A percentile compares a stretch with the other conserved stretches of the same genome.
phyloP scores from a whole-genome alignment of 2,329 filamentous ascomycete species.

The Colletotrichum chrysophilum region DNA sequence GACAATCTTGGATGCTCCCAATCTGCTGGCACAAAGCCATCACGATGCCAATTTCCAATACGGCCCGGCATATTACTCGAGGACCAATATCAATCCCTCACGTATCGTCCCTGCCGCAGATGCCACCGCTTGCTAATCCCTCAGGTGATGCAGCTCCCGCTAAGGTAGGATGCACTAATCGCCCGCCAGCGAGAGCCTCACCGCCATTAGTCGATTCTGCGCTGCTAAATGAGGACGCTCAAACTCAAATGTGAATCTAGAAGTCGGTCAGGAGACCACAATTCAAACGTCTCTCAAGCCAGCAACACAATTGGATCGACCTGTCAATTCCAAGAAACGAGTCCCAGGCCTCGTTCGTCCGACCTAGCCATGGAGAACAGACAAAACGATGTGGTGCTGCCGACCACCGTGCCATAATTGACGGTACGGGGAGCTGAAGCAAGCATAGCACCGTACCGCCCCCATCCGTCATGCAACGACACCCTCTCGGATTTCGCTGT shows the following conservation, averaged over 20 bases:
- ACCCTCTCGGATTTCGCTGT: neutral
- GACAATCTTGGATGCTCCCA: neutral
- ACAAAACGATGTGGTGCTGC: neutral
- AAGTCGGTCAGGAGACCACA: slow-evolving; percentile 10
- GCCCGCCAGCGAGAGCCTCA: slow-evolving; percentile 15
- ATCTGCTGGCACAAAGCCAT: neutral
- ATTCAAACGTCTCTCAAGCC: neutral
- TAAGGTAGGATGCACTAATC: slow-evolving; percentile 10
- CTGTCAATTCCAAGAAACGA: neutral
- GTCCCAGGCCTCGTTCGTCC: neutral
- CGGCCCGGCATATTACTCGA: slow-evolving; percentile 6
- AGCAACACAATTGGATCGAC: neutral
- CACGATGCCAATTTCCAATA: neutral
- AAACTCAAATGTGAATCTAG: neutral
- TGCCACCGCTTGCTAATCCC: slow-evolving; percentile 6
- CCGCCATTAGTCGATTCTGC: slow-evolving; percentile 12
- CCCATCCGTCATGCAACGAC: neutral
- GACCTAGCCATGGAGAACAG: neutral
- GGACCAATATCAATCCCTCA: neutral
- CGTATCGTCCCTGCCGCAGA: neutral
- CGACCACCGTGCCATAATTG: neutral
- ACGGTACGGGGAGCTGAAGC: neutral
- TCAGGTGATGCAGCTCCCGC: slow-evolving; percentile 13
- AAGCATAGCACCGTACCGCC: neutral
- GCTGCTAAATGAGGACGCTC: neutral